These are phyloP conservation scores for Hortiboletus rubellus DNA, from an alignment of 1,284 basidiomycete species.

Conservation along the genomic window DNA sequence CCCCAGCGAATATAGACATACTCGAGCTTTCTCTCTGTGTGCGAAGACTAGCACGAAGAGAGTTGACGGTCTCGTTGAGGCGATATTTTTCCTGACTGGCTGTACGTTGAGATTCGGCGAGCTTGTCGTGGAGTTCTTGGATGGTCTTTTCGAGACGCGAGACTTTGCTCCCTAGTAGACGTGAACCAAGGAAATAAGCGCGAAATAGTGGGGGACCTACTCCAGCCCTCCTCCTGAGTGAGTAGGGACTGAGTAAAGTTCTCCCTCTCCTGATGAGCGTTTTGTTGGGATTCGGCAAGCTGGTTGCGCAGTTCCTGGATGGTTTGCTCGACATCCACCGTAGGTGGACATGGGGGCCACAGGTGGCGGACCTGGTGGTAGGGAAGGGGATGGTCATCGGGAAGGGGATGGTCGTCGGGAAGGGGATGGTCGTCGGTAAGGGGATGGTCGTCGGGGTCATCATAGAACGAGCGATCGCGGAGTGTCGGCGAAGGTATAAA, in stretches of 20 bases:
- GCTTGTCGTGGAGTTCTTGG: background rate
- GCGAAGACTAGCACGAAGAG: background rate
- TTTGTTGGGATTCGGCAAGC: too few species aligned
- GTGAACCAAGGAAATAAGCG: too few species aligned
- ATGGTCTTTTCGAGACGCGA: too few species aligned
- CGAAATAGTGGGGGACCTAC: too few species aligned
- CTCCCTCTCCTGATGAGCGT: too few species aligned
- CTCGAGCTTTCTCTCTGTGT: background rate
- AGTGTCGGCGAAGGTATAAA: constrained; percentile 30
- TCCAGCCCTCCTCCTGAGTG: too few species aligned
- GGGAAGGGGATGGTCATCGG: too few species aligned
- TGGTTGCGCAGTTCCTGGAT: background rate
- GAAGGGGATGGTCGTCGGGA: too few species aligned
- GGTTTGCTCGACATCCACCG: background rate
- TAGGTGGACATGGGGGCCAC: background rate
- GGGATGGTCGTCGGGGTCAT: constrained; percentile 9
- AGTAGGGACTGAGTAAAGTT: too few species aligned
- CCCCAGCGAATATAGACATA: background rate
- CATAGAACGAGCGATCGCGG: constrained; percentile 35
- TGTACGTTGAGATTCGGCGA: background rate
- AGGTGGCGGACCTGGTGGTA: background rate
- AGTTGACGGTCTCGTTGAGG: background rate
- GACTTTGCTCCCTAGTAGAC: too few species aligned
- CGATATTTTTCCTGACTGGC: background rate
- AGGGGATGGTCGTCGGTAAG: too few species aligned